Conservation (phyloP, 257 asterid species). For the Anisodus tanguticus region DNA sequence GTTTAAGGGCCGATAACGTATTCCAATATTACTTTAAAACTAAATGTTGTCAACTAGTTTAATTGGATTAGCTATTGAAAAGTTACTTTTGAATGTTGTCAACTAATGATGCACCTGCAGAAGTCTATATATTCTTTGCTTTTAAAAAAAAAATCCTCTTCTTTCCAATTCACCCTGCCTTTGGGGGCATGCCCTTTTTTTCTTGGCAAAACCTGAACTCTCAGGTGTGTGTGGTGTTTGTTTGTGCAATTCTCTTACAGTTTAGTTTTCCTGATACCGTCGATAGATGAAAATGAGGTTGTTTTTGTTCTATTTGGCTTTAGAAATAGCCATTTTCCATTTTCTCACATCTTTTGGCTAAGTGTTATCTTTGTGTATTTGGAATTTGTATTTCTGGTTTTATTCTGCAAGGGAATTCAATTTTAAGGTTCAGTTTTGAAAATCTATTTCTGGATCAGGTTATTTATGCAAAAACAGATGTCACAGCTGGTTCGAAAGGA, state of each 20-base stretch:
- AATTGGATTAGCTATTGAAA: not conserved
- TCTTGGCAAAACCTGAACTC: not conserved
- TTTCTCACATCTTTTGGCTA: not conserved
- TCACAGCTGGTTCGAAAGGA: conserved; percentile 83
- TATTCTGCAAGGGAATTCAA: not conserved
- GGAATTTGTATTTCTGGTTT: not conserved
- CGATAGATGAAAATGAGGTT: not conserved
- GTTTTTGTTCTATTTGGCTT: not conserved
- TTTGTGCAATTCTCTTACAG: not conserved
- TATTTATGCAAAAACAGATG: conserved; percentile 92
- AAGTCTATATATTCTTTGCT: not conserved
- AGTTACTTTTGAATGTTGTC: not conserved
- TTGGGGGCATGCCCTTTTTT: not conserved
- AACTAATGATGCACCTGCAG: conserved; percentile 11
- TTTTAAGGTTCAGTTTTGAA: not conserved
- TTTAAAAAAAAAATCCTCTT: not conserved
- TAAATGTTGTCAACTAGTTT: not conserved
- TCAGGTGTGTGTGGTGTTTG: not conserved
- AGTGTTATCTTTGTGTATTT: not conserved
- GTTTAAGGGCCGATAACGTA: not conserved
- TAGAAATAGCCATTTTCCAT: not conserved
- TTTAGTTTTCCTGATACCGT: not conserved
- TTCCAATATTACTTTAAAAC: not conserved
- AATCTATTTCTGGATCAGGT: conserved; percentile 61
- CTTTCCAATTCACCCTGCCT: not conserved